These are phyloP conservation scores for Coemansia sp. DNA, from an alignment of 371 early-diverging fungal species.

Conservation along the genomic window DNA sequence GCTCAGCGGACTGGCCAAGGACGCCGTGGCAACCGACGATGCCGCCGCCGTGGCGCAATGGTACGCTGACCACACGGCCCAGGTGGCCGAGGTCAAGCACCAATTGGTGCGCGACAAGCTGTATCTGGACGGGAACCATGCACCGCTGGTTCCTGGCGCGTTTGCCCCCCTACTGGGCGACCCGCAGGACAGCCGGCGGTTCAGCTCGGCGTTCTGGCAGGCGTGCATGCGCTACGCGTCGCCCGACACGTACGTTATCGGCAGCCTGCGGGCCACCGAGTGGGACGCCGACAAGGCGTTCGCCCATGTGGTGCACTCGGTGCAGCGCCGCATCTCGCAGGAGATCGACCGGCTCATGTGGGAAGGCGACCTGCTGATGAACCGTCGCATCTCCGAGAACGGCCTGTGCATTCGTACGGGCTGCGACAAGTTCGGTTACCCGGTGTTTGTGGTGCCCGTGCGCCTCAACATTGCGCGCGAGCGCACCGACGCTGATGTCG, in stretches of 20 bases:
- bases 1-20: neutral
- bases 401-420: conserved; percentile 47
- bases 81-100: conserved; percentile 8
- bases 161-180: conserved; percentile 40
- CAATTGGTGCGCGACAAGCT: conserved; percentile 35
- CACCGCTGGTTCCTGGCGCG: conserved; percentile 10
- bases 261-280: conserved; percentile 52
- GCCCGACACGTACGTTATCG: conserved; percentile 54
- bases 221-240: conserved; percentile 28
- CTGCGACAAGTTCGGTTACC: conserved; percentile 48
- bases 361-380: conserved; percentile 48
- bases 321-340: conserved; percentile 52
- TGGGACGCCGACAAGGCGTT: conserved; percentile 53
- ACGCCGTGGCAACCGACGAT: neutral
- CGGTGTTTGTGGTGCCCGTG: conserved; percentile 56
- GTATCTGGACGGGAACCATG: conserved; percentile 29
- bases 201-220: conserved; percentile 38
- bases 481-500: conserved; percentile 24
- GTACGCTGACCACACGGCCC: conserved; percentile 25
- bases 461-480: conserved; percentile 51
- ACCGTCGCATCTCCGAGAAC: conserved; percentile 24
- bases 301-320: conserved; percentile 28
- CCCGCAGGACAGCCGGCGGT: conserved; percentile 4
- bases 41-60: conserved; percentile 17
- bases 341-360: conserved; percentile 50